phyloP scores from a whole-genome alignment of 768 basidiomycete species.

The Leucosporidium scottii region DNA sequence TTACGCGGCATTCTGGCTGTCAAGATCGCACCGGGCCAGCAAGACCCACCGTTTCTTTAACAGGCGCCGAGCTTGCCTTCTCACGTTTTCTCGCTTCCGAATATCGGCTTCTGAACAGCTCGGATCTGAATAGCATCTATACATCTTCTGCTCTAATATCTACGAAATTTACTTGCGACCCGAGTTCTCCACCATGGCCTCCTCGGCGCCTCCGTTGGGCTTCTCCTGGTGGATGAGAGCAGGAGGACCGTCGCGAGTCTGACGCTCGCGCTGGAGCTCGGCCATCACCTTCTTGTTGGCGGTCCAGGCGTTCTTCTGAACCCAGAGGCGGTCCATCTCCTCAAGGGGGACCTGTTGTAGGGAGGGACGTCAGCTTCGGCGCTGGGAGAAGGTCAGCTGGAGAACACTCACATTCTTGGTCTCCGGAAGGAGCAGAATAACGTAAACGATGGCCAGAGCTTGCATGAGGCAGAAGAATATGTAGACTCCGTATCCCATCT shows the following conservation, averaged over 20 bases:
- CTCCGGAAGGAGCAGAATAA: constrained; percentile 21
- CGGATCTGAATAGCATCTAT: no score
- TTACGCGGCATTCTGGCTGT: no score
- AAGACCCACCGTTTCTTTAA: no score
- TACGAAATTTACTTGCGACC: background rate
- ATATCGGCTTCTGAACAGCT: no score
- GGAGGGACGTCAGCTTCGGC: background rate
- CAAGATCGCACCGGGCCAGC: no score
- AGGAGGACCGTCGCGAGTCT: constrained; percentile 7
- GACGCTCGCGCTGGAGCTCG: background rate
- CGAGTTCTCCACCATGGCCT: constrained; percentile 18
- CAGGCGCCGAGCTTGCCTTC: no score
- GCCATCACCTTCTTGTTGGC: constrained; percentile 19
- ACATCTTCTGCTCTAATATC: no score
- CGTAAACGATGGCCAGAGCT: background rate
- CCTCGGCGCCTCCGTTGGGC: background rate
- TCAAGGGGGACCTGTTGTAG: constrained; percentile 9
- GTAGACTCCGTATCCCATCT: constrained; percentile 27
- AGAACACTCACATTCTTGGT: constrained; percentile 9
- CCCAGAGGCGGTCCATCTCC: constrained; percentile 28
- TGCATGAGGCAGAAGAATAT: constrained; percentile 3
- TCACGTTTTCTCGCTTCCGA: no score
- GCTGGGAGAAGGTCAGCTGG: background rate
- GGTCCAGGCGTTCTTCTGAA: constrained; percentile 6
- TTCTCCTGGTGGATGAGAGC: background rate